Conservation (phyloP, 2,329 filamentous ascomycete species). For the Colletotrichum sp. region DNA sequence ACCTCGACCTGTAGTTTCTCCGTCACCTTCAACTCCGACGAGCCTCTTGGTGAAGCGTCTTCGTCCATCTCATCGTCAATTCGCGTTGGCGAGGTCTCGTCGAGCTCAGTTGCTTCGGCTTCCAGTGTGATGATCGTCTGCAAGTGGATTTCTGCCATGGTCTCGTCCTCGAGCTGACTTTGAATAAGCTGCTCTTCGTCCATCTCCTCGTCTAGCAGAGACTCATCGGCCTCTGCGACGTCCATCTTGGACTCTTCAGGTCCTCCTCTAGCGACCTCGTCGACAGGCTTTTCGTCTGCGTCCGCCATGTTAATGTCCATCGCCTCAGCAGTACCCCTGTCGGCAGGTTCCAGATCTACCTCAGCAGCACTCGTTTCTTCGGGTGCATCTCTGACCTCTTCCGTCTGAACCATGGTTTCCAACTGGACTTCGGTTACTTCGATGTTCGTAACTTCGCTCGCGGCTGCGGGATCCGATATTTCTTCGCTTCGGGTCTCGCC, state of each 20-base stretch:
- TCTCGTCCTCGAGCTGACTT: conserved; percentile 16
- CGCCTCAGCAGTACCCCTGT: background rate
- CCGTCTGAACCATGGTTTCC: background rate
- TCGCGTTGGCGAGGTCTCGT: background rate
- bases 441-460: background rate
- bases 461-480: background rate
- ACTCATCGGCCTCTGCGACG: conserved; percentile 14
- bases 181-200: background rate
- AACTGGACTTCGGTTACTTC: background rate
- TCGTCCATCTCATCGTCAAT: background rate
- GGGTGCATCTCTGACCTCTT: background rate
- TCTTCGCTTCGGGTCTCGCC: background rate
- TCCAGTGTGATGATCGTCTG: background rate
- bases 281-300: conserved; percentile 5
- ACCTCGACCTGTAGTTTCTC: background rate
- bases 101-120: background rate
- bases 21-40: background rate
- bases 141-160: conserved; percentile 40
- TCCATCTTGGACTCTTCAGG: background rate
- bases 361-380: background rate
- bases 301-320: conserved; percentile 15
- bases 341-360: background rate
- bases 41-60: background rate
- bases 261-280: background rate
- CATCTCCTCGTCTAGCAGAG: background rate